Base-by-base conservation (phyloP, 225 moss, liverwort and hornwort species). In the Pseudisothecium myosuroides region DNA sequence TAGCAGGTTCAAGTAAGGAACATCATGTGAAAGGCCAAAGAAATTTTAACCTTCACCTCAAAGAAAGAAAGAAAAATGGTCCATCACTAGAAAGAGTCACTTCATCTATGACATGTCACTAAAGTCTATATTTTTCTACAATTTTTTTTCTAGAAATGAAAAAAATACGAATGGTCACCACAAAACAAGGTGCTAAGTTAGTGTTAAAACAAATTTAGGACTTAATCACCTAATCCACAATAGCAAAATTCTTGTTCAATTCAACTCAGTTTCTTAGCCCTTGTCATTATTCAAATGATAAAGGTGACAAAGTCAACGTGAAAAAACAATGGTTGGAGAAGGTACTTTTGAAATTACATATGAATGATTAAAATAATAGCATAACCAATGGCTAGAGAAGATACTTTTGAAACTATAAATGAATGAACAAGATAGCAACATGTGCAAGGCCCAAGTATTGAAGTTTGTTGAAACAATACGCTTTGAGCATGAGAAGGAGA, bases 111-210 rank as follows among this genome's bases (percentile, higher is more conserved):
- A 45, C 9, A 73, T 1, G 0, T 47, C 11, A 47, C 2, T 0
- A 1, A 17, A 28, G 29, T 47, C 11, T 29, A 45, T 29, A 11
- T 47, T 74, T n/a, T n/a, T n/a, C n/a, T n/a, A n/a, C n/a, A n/a
- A n/a, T n/a, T n/a, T n/a, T n/a, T n/a, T n/a, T n/a, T n/a, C 3
- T 0, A n/a, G 2, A 36, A 71, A 1, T 71, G 9, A 41, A 61
- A 14, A 68, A 2, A 71, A 72, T 43, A 27, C 0, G 0, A 14
- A 15, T 27, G 43, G 27, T 9, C 26, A 71, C 41, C 5, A 26
- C 71, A 71, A 41, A 71, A 17, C 0, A 6, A 69, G 14, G 24
- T 14, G 8, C 14, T 39, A 23, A 23, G 2, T 68, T 68, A 7
- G 2, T 22, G 2, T 22, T 68, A 68, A 22, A 68, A n/a, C 4